Evolutionary conservation across 2,329 filamentous ascomycete genomes (phyloP).

Genomic region (Blumeria graminis): DNA sequence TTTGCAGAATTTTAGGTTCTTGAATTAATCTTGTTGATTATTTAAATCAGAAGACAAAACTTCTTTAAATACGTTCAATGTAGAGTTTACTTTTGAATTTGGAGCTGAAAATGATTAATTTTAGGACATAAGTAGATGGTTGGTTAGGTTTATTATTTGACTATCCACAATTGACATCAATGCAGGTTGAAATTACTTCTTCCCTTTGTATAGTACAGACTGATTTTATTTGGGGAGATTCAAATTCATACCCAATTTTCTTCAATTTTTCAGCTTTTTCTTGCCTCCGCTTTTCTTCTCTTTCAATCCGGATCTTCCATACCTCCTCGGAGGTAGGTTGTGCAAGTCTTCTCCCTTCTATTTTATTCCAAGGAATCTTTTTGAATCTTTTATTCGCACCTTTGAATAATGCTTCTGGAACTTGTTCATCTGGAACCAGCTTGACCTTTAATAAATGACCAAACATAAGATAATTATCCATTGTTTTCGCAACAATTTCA

Average conservation of each 20-base stretch:
- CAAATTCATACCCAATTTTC: constrained; percentile 63
- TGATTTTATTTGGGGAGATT: constrained; percentile 44
- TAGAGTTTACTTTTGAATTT: too few species aligned
- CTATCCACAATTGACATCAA: too few species aligned
- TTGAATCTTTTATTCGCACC: constrained; percentile 81
- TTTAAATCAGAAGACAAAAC: too few species aligned
- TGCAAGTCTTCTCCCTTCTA: constrained; percentile 52
- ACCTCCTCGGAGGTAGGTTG: constrained; percentile 45
- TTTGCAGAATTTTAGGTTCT: too few species aligned
- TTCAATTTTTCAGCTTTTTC: constrained; percentile 52
- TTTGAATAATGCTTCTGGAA: constrained; percentile 68
- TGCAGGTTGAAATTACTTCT: too few species aligned
- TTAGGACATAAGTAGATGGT: too few species aligned
- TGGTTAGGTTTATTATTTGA: too few species aligned
- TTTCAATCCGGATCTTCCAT: constrained; percentile 56
- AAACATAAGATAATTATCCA: constrained; percentile 94
- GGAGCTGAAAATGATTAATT: too few species aligned
- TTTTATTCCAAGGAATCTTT: constrained; percentile 64
- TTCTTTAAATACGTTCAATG: too few species aligned
- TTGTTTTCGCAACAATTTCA: constrained; percentile 77
- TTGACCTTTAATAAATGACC: constrained; percentile 83
- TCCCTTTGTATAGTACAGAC: too few species aligned
- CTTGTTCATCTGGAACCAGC: constrained; percentile 46
- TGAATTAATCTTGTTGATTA: too few species aligned
- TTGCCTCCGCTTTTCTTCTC: constrained; percentile 46